A percentile compares a stretch with the other conserved stretches of the same genome.
These are phyloP conservation scores for Microstegium vimineum DNA, from an alignment of 176 grass and related monocot species.

Conservation along the genomic window DNA sequence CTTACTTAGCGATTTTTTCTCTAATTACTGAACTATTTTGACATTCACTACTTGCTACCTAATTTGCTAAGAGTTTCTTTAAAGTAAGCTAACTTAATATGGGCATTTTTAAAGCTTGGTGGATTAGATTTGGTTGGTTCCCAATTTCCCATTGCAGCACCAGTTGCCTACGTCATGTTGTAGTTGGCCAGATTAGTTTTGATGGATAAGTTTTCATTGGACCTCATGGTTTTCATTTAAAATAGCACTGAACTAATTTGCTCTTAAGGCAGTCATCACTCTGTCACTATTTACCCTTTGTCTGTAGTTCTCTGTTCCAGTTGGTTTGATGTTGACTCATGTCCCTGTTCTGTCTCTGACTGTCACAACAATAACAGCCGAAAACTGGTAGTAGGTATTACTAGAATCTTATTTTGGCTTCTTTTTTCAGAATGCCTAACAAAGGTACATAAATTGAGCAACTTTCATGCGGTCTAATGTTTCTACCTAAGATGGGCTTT, in stretches of 20 bases:
- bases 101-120: neutral
- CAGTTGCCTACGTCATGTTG: neutral
- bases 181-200: neutral
- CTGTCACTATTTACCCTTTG: conserved; percentile 22
- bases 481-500: neutral
- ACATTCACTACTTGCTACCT: neutral
- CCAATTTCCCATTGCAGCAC: neutral
- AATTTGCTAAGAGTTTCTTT: neutral
- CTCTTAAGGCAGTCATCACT: neutral
- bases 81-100: neutral
- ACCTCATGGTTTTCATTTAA: conserved; percentile 26
- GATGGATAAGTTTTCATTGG: conserved; percentile 35
- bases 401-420: neutral
- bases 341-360: neutral
- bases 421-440: neutral
- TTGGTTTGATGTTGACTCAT: conserved; percentile 28
- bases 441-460: neutral
- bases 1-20: neutral
- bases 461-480: neutral
- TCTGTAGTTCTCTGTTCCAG: conserved; percentile 5
- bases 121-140: conserved; percentile 29
- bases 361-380: conserved; percentile 11
- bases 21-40: neutral
- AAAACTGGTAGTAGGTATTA: neutral
- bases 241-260: conserved; percentile 1